Base-by-base conservation (phyloP, 1,284 basidiomycete species). In the Cutaneotrichosporon sp. region DNA sequence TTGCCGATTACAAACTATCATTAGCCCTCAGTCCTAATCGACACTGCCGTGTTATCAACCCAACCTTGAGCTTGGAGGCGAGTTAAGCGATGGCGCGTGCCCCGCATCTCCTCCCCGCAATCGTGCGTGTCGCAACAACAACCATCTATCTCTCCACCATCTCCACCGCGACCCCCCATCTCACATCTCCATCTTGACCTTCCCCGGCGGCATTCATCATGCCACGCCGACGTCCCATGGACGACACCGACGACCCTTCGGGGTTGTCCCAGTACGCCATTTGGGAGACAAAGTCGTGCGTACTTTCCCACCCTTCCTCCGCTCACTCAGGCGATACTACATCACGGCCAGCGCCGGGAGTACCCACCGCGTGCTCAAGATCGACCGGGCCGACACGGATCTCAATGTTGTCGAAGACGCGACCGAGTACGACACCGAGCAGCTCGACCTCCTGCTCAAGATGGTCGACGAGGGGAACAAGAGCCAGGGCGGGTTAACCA, bases 401-500 rank as follows among this genome's bases (percentile, higher is more conserved):
- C 82, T 95, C 3, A 80, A 81, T 31, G 86, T 95, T 4, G 84
- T 90, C 13, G 92, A 97, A 70, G 95, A 97, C 77, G 87, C 90
- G 54, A 87, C 87, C 0, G 86, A 92, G 33, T 99, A 99, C 77
- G 91, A 87, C 47, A 87, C 89, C 14, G 88, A 87, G 70, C 90
- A 99, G 80, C 90, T 97, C 84, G 89, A 86, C 55, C 87, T 88
- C 38, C 87, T 98, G 80, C 83, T 98, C 66, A 91, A 91, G 76
- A 97, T 95, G 90, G 84, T 99, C 16, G 90, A 94, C 64, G 94
- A 97, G 71, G 94, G 94, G 20, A 97, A 97, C 78, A 89, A 88
- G 75, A 84, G 83, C 4, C 88, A 88, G 11, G 95, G 95, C 9
- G 94, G 95, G 1, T 80, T 98, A 63, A 91, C 90, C 6, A 91